Evolutionary conservation across 495 filamentous ascomycete species (phyloP), one percentile per base, ranked within the genome.

Genomic region (Aspergillus cavernicola): DNA sequence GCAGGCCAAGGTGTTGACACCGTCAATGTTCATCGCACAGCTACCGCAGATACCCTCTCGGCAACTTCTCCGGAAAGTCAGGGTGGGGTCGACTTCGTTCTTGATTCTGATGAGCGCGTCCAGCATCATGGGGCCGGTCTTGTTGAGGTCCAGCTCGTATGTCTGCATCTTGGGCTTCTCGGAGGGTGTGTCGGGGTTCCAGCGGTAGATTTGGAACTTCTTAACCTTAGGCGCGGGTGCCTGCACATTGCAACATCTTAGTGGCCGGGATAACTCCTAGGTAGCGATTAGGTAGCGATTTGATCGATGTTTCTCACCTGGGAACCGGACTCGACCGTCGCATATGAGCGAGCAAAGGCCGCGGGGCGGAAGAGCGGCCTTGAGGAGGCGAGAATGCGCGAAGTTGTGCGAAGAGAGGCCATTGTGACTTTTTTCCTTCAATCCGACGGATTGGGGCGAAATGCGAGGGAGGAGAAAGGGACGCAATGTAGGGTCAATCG

Each of bases 1-100:
- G 77, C 93, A 98, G 60, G 93, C 93, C 50, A 98, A 75, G 40
- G 92, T 97, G 75, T 98, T 98, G 62, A 87, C 84, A 63, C 93
- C 93, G 71, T 97, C 92, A 70, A 98, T 96, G 79, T 98, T 98
- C 93, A 98, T 98, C 52, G 93, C 93, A 68, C 93, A 98, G 67
- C 88, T 92, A 48, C 93, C 93, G 66, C 93, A 98, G 66, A 98
- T 98, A 55, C 93, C 93, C 80, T 98, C 93, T 73, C 93, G 75
- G 78, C 93, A 98, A 65, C 88, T 92, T 66, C 93, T 75, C 59
- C 93, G 81, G 79, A 98, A 98, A 40, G 93, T 98, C 63, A 98
- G 73, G 32, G 93, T 97, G 19, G 93, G 93, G 71, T 98, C 93
- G 26, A 95, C 66, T 80, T 98, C 93, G 74, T 98, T 98, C 90